Percentiles rank a stretch among this genome's conserved stretches.
phyloP scores from a whole-genome alignment of 2,329 filamentous ascomycete species.

The Venturia aucupariae region DNA sequence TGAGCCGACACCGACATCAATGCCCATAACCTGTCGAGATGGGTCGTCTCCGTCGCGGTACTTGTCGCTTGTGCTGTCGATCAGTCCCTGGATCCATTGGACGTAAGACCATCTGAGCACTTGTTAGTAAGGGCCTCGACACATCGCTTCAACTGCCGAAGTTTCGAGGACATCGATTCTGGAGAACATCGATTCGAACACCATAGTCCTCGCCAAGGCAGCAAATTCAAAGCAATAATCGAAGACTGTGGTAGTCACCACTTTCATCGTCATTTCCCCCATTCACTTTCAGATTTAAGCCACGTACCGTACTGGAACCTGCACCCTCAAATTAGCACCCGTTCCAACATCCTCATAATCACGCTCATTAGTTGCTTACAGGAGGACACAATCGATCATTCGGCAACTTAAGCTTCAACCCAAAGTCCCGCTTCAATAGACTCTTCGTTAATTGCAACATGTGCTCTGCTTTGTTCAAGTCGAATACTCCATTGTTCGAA shows the following conservation, averaged over 20 bases:
- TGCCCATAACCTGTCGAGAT: conserved; percentile 51
- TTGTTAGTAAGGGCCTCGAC: not conserved
- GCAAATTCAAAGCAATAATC: not conserved
- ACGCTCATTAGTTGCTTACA: conserved; percentile 38
- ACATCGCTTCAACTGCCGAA: not conserved
- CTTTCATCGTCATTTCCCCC: not conserved
- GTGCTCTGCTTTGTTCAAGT: conserved; percentile 71
- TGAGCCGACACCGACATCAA: conserved; percentile 86
- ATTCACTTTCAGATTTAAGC: not conserved
- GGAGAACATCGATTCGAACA: not conserved
- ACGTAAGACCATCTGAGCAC: conserved; percentile 72
- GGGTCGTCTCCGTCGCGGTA: conserved; percentile 38
- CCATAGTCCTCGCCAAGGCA: not conserved
- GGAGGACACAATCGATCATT: conserved; percentile 77
- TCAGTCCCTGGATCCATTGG: conserved; percentile 72
- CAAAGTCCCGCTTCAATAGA: conserved; percentile 67
- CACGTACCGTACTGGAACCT: not conserved
- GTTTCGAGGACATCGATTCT: no score
- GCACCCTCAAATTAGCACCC: not conserved
- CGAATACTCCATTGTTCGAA: conserved; percentile 48
- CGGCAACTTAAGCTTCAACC: conserved; percentile 60
- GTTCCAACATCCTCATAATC: not conserved
- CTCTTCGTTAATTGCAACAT: conserved; percentile 68
- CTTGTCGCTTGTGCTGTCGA: conserved; percentile 56
- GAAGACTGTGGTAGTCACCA: not conserved